A percentile compares a stretch with the other conserved stretches of the same genome.
Evolutionary conservation across 331 rosid genomes (phyloP).

Genomic region (Acacia concinna): DNA sequence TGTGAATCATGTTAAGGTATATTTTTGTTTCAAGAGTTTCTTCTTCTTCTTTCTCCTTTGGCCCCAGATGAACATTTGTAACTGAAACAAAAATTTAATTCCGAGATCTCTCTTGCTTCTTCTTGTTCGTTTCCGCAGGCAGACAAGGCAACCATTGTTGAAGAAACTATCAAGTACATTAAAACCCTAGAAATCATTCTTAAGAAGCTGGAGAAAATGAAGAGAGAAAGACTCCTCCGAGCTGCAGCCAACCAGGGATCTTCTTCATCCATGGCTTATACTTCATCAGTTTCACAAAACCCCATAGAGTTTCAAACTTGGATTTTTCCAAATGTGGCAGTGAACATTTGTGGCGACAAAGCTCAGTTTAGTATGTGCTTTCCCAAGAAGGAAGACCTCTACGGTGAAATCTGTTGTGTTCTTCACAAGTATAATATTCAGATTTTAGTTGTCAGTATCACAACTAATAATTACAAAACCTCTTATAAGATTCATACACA

Average conservation of each 20-base stretch:
- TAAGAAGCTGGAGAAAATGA: conserved; percentile 48
- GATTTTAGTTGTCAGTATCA: not conserved
- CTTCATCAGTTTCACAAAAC: not conserved
- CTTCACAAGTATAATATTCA: not conserved
- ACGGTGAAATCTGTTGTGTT: not conserved
- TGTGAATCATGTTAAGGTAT: conserved; percentile 40
- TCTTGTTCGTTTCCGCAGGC: conserved; percentile 36
- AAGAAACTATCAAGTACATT: conserved; percentile 62
- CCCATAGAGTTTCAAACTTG: not conserved
- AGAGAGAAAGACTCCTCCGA: conserved; percentile 37
- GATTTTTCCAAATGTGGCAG: not conserved
- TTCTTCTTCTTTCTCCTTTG: not conserved
- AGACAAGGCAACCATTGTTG: conserved; percentile 68
- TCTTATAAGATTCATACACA: not conserved
- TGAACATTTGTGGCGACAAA: not conserved
- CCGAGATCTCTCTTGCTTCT: not conserved
- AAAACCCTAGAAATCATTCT: conserved; percentile 41
- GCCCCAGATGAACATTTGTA: no score
- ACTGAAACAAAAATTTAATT: no score
- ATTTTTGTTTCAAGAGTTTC: not conserved
- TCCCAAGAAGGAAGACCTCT: not conserved
- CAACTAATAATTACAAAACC: not conserved
- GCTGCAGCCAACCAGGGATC: no score
- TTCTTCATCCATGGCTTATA: no score
- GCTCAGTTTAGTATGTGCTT: not conserved